Percentiles rank a stretch among this genome's conserved stretches.
Conservation (phyloP, 2,329 filamentous ascomycete genomes). For the Zasmidium angulare region DNA sequence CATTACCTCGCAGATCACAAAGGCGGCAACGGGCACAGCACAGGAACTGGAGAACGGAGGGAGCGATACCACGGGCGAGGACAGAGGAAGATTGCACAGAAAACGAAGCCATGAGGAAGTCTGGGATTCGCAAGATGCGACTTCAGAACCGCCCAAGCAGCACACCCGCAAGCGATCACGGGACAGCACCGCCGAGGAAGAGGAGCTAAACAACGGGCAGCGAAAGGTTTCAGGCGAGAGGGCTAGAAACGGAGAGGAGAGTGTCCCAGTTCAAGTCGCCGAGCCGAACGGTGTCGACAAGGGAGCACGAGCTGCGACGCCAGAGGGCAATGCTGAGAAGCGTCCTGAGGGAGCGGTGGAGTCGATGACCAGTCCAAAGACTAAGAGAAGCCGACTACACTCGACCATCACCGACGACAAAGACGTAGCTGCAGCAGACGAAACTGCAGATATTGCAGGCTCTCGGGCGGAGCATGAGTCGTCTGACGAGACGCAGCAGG, state of each 20-base stretch:
- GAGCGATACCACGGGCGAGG: slow-evolving; percentile 6
- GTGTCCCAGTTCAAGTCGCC: slow-evolving; percentile 18
- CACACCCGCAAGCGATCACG: slow-evolving; percentile 50
- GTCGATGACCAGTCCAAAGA: slow-evolving; percentile 46
- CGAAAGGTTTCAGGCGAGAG: slow-evolving; percentile 37
- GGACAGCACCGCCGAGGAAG: slow-evolving; percentile 41
- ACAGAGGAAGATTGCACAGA: slow-evolving; percentile 34
- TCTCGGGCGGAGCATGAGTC: slow-evolving; percentile 27
- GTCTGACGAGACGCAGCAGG: slow-evolving; percentile 17
- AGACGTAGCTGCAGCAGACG: slow-evolving; percentile 9
- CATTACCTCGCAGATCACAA: slow-evolving; percentile 42
- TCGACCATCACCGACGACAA: slow-evolving; percentile 34
- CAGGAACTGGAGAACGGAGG: slow-evolving; percentile 24
- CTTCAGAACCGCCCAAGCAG: slow-evolving; percentile 37
- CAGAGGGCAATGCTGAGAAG: slow-evolving; percentile 19
- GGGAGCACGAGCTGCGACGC: slow-evolving; percentile 20
- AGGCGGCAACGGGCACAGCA: background rate
- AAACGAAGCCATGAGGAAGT: slow-evolving; percentile 44
- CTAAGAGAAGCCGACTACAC: slow-evolving; percentile 45
- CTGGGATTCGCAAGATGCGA: slow-evolving; percentile 33
- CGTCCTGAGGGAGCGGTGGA: slow-evolving; percentile 20
- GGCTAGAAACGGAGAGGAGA: slow-evolving; percentile 28
- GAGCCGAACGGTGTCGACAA: slow-evolving; percentile 30
- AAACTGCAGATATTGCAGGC: slow-evolving; percentile 12
- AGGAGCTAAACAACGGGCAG: slow-evolving; percentile 32